Conservation (phyloP, 805 yeast genomes). For the Maudiozyma serrabonitensis region DNA sequence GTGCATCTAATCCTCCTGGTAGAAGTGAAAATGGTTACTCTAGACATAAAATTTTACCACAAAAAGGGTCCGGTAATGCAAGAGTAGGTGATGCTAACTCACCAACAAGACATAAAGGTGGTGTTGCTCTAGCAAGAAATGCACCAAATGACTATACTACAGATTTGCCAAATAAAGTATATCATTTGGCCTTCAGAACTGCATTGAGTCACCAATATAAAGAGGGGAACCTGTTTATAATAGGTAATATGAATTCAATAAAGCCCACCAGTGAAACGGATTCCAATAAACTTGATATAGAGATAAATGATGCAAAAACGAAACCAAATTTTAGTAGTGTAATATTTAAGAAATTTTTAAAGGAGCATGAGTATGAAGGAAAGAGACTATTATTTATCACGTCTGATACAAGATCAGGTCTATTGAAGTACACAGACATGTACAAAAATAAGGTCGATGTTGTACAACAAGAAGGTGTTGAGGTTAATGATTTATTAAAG, state of each 20-base stretch:
- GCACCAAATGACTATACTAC: constrained; percentile 89
- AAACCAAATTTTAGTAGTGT: background rate
- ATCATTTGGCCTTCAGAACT: constrained; percentile 64
- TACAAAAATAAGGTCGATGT: constrained; percentile 50
- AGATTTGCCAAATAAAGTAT: constrained; percentile 61
- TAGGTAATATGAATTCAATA: constrained; percentile 42
- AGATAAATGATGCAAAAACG: background rate
- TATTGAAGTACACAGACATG: constrained; percentile 47
- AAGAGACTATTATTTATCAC: constrained; percentile 58
- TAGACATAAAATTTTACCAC: constrained; percentile 71
- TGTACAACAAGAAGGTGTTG: constrained; percentile 64
- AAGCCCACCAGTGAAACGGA: constrained; percentile 13
- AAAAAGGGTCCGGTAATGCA: constrained; percentile 92
- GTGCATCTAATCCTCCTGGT: constrained; percentile 78
- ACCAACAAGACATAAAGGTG: constrained; percentile 84
- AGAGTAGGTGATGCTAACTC: constrained; percentile 94
- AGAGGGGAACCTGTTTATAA: constrained; percentile 57
- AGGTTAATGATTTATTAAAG: constrained; percentile 73
- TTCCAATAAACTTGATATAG: constrained; percentile 16
- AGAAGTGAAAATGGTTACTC: constrained; percentile 82
- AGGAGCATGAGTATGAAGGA: constrained; percentile 39
- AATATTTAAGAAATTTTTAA: constrained; percentile 37
- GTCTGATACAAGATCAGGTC: constrained; percentile 47
- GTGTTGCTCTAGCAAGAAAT: constrained; percentile 76
- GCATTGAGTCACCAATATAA: constrained; percentile 79